These are phyloP conservation scores for Mallotus nudiflorus DNA, from an alignment of 345 rosid species.

Conservation along the genomic window DNA sequence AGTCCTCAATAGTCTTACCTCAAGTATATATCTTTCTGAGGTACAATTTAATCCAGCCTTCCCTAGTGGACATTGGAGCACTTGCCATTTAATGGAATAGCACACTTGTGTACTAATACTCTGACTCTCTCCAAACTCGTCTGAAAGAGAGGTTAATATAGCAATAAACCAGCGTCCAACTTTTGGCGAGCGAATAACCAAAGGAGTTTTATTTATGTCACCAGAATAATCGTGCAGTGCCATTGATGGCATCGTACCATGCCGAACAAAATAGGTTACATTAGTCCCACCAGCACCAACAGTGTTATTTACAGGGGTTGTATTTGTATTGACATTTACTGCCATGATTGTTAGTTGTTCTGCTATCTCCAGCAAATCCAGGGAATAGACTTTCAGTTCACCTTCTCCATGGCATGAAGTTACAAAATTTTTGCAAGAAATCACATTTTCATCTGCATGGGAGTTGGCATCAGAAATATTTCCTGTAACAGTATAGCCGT, in stretches of 20 bases:
- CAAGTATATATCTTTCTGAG: slow-evolving; percentile 61
- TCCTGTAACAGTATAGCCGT: slow-evolving; percentile 31
- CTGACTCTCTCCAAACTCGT: slow-evolving; percentile 36
- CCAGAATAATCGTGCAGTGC: slow-evolving; percentile 69
- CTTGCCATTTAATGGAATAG: slow-evolving; percentile 62
- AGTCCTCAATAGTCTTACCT: slow-evolving; percentile 43
- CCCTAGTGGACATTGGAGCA: slow-evolving; percentile 67
- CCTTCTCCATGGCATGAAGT: slow-evolving; percentile 53
- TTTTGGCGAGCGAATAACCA: slow-evolving; percentile 64
- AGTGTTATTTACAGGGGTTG: slow-evolving; percentile 35
- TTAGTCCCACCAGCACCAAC: slow-evolving; percentile 29
- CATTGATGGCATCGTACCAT: slow-evolving; percentile 74
- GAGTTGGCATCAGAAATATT: slow-evolving; percentile 20
- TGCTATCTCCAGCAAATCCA: slow-evolving; percentile 58
- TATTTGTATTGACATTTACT: slow-evolving; percentile 34
- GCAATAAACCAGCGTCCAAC: slow-evolving; percentile 83
- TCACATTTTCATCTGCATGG: slow-evolving; percentile 37
- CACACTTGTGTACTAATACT: slow-evolving; percentile 45
- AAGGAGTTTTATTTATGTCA: slow-evolving; percentile 50
- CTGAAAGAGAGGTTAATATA: slow-evolving; percentile 44
- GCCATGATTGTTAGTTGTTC: slow-evolving; percentile 59
- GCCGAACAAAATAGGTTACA: slow-evolving; percentile 67
- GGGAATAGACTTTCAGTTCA: slow-evolving; percentile 60
- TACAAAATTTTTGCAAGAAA: slow-evolving; percentile 59
- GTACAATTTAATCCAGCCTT: slow-evolving; percentile 82